Percentiles rank a stretch among this genome's conserved stretches.
Conservation (phyloP, 257 asterid genomes). For the Echium plantagineum region DNA sequence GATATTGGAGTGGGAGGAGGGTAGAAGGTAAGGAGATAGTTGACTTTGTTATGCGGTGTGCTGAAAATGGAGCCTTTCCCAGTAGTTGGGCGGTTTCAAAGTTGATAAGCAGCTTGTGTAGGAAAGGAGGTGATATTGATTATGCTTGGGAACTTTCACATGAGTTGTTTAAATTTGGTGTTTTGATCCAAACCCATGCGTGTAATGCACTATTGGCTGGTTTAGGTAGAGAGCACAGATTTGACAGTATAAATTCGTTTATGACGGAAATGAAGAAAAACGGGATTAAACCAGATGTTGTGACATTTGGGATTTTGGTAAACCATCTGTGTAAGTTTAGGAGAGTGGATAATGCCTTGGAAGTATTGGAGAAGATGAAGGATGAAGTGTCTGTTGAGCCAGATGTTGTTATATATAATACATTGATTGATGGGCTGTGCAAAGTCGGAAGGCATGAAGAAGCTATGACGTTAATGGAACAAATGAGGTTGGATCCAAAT, state of each 20-base stretch:
- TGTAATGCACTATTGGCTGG: conserved; percentile 57
- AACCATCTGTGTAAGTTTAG: conserved; percentile 51
- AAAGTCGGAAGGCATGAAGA: conserved; percentile 81
- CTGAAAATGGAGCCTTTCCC: conserved; percentile 29
- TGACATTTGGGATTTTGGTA: conserved; percentile 60
- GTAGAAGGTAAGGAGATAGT: conserved; percentile 40
- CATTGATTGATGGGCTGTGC: conserved; percentile 71
- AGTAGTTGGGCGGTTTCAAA: conserved; percentile 26
- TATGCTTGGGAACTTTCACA: conserved; percentile 61
- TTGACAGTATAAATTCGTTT: conserved; percentile 51
- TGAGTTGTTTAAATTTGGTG: conserved; percentile 34
- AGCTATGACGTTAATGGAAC: conserved; percentile 51
- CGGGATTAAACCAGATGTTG: conserved; percentile 41
- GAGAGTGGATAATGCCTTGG: conserved; percentile 63
- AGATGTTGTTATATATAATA: conserved; percentile 53
- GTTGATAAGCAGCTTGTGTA: conserved; percentile 38
- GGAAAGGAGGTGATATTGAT: conserved; percentile 29
- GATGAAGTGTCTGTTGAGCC: conserved; percentile 34
- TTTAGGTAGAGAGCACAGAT: conserved; percentile 37
- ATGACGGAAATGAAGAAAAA: conserved; percentile 70
- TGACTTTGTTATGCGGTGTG: conserved; percentile 30
- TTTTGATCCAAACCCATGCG: conserved; percentile 24
- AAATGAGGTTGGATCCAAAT: conserved; percentile 34
- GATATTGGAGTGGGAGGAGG: conserved; percentile 31
- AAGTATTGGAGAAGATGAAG: conserved; percentile 51